Base-by-base conservation (phyloP, 345 rosid species). In the Erodium maritimum region DNA sequence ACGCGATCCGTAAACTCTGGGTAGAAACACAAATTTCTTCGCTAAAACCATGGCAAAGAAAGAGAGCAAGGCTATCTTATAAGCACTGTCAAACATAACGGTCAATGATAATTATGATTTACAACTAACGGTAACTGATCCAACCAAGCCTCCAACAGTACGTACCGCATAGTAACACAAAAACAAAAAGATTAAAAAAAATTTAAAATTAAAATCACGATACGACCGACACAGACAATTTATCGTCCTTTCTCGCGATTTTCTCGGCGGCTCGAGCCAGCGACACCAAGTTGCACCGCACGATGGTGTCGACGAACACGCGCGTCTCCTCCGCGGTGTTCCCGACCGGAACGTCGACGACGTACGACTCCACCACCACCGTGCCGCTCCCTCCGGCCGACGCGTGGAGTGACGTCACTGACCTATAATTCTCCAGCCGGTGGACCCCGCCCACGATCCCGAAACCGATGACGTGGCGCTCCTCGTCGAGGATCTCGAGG, bases 391-490 rank as follows among this genome's bases (percentile, higher is more conserved):
- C 85, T 11, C 29, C 23, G 2, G 68, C 23, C 12, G 71, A 62
- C 19, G 79, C 63, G 61, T 93, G 99, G 54, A 89, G 71, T n/a
- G 95, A 80, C 22, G 96, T 93, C 20, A 89, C 97, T 4, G 99
- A 93, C 57, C 73, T 65, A 73, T 93, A 93, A 63, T 93, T 88
- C 0, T 9, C 52, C 8, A 93, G 82, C 50, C 99, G 77, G 68
- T 93, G 99, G 45, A 77, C 95, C 52, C 99, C 99, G 17, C 96
- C 99, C 55, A 93, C 77, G 33, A 89, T 77, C 60, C 94, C 80
- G 64, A 93, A 88, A 71, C 99, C 82, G 48, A 89, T 24, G 17
- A 93, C 88, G 57, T 85, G 87, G 21, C 65, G 84, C 59, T 87
- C 91, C 23, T 89, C 94, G 66, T 93, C 99, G 8, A 93, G 79